Percentiles rank a stretch among this genome's conserved stretches.
These are phyloP conservation scores for Iberis pinnata DNA, from an alignment of 345 rosid genomes.

Conservation along the genomic window DNA sequence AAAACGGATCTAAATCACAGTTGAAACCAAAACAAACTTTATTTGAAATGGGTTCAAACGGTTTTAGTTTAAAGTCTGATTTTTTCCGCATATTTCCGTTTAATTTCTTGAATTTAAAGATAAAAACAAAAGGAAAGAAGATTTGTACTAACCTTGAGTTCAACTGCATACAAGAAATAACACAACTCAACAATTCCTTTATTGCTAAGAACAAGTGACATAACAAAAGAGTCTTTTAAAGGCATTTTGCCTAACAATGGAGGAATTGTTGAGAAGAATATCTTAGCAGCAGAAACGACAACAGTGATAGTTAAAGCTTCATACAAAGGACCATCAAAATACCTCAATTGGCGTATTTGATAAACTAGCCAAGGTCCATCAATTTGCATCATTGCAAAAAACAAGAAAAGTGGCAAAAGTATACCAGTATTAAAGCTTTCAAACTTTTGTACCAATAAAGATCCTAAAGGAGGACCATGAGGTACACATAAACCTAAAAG, in stretches of 20 bases:
- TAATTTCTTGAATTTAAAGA: too few species aligned
- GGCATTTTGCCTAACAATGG: conserved; percentile 29
- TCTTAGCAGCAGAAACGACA: conserved; percentile 17
- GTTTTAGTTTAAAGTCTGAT: too few species aligned
- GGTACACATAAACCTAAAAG: conserved; percentile 38
- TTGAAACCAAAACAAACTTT: too few species aligned
- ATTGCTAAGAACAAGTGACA: conserved; percentile 27
- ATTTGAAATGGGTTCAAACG: too few species aligned
- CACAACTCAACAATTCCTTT: conserved; percentile 29
- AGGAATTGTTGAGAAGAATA: conserved; percentile 22
- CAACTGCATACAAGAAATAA: conserved; percentile 15
- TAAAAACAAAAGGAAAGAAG: too few species aligned
- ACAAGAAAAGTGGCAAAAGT: conserved; percentile 27
- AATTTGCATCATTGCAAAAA: conserved; percentile 19
- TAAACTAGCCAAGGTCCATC: conserved; percentile 14
- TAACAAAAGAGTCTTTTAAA: conserved; percentile 23
- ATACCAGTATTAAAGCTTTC: conserved; percentile 31
- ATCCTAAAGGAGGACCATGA: conserved; percentile 43
- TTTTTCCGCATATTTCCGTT: too few species aligned
- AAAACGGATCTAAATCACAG: too few species aligned
- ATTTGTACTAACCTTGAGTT: conserved; percentile 22
- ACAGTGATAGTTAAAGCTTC: conserved; percentile 13
- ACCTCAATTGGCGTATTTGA: not conserved
- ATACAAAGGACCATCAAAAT: conserved; percentile 11
- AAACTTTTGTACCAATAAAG: conserved; percentile 31